Evolutionary conservation across 306 rosid genomes (phyloP), one percentile per base, ranked within the genome.

Genomic region (Acmispon strigosus): DNA sequence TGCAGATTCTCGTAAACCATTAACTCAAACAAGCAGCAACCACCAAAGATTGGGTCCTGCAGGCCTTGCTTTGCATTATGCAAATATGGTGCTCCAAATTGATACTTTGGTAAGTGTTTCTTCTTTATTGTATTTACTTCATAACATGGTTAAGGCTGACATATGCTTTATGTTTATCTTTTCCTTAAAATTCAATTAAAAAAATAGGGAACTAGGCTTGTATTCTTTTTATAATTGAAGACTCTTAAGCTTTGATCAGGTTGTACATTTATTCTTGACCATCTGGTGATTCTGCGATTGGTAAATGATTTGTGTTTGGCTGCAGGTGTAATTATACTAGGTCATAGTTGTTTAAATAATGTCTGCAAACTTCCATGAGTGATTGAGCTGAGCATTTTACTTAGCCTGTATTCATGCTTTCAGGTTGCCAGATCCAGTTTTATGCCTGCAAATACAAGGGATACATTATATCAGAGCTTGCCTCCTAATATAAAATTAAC

Each of bases 31-130:
- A 50, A 53, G 22, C 8, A 78, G 64, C 68, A 78, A 48, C 61
- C 83, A 80, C 61, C 89, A 72, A 69, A 83, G 81, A 68, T 79
- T 91, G 78, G 97, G 97, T 69, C 91, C 96, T 69, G 87, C 96
- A 13, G 97, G 97, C 65, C 92, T 91, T 80, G 10, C 95, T 43
- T 85, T 91, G 84, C 97, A 91, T 81, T 85, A 91, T 78, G 97
- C 97, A 69, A 91, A 91, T 80, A 88, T 91, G 52, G 82, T 91
- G 45, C 86, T 91, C 70, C 96, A 88, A 85, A 88, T 91, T 10
- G 97, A 91, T 80, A 91, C 87, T 75, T 89, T 91, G 27, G 97
- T 91, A 79, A 76, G 97, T 80, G 29, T 66, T 65, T 66, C 62
- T 72, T 74, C 69, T 65, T 51, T 44, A 6, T 44, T 63, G 17